phyloP scores from a whole-genome alignment of 1,139 yeast genomes.

The Suhomyces maxii region DNA sequence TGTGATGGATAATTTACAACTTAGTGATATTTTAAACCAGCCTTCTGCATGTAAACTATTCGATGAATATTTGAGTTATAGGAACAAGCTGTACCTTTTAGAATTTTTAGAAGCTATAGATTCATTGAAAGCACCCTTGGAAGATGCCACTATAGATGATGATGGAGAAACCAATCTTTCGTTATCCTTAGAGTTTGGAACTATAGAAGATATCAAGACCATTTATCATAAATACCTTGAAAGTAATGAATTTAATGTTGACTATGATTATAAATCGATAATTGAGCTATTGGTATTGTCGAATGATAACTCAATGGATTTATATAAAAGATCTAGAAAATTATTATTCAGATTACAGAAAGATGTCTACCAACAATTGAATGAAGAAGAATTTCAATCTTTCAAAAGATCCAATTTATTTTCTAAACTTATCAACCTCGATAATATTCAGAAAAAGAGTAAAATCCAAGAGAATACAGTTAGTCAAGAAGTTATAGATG shows the following conservation, averaged over 20 bases:
- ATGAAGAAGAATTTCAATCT: slow-evolving; percentile 50
- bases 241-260: slow-evolving; percentile 6
- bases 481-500: slow-evolving; percentile 52
- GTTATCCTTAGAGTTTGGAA: slow-evolving; percentile 40
- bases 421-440: slow-evolving; percentile 39
- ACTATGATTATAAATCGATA: slow-evolving; percentile 6
- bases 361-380: slow-evolving; percentile 49
- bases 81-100: slow-evolving; percentile 43
- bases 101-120: slow-evolving; percentile 72
- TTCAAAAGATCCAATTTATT: slow-evolving; percentile 46
- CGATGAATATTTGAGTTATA: slow-evolving; percentile 54
- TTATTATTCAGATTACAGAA: slow-evolving; percentile 58
- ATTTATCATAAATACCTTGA: slow-evolving; percentile 11
- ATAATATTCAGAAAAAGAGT: slow-evolving; percentile 10
- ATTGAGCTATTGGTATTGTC: slow-evolving; percentile 8
- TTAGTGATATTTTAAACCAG: slow-evolving; percentile 29
- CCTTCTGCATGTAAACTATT: slow-evolving; percentile 52
- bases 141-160: slow-evolving; percentile 36
- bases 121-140: slow-evolving; percentile 69
- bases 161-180: slow-evolving; percentile 26
- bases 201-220: slow-evolving; percentile 44
- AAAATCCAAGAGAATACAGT: slow-evolving; percentile 17
- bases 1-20: slow-evolving; percentile 10
- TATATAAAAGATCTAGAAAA: slow-evolving; percentile 52
- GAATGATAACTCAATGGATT: slow-evolving; percentile 6